Evolutionary conservation across 192 early-diverging fungal species (phyloP).

Genomic region (Linnemannia zychae): DNA sequence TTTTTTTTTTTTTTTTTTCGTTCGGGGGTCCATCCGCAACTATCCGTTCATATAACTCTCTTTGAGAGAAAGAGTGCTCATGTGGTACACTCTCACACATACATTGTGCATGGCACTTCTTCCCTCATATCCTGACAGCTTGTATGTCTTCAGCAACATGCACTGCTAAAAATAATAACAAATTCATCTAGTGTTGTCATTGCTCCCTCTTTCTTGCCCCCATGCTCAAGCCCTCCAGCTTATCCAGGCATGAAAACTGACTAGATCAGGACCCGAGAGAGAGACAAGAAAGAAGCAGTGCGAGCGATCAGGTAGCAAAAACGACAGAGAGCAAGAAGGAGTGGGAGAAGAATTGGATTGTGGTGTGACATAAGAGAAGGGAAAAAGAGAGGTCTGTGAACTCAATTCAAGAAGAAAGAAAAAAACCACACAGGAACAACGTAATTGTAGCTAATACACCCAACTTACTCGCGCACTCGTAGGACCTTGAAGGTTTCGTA

Average conservation of each 20-base stretch:
- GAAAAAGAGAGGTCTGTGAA: neutral
- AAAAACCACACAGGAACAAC: neutral
- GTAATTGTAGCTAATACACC: neutral
- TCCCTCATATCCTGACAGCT: neutral
- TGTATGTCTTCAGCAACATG: neutral
- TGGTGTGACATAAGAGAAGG: neutral
- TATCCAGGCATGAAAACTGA: neutral
- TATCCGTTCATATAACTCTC: neutral
- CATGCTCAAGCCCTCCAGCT: neutral
- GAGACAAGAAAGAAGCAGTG: neutral
- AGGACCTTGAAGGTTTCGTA: conserved; percentile 54
- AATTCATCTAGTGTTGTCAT: too few relatives aligned
- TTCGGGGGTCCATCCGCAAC: conserved; percentile 4
- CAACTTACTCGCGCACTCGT: conserved; percentile 49
- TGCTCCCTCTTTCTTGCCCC: neutral
- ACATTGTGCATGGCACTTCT: neutral
- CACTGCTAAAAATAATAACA: neutral
- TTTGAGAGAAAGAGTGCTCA: neutral
- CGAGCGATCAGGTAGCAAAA: neutral
- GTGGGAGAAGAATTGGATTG: neutral
- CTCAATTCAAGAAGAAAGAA: neutral
- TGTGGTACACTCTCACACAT: neutral
- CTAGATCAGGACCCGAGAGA: neutral
- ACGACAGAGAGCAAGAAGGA: neutral
- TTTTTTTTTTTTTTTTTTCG: neutral